phyloP scores from a whole-genome alignment of 1,284 basidiomycete species.

The Xerocomus alliaceus region DNA sequence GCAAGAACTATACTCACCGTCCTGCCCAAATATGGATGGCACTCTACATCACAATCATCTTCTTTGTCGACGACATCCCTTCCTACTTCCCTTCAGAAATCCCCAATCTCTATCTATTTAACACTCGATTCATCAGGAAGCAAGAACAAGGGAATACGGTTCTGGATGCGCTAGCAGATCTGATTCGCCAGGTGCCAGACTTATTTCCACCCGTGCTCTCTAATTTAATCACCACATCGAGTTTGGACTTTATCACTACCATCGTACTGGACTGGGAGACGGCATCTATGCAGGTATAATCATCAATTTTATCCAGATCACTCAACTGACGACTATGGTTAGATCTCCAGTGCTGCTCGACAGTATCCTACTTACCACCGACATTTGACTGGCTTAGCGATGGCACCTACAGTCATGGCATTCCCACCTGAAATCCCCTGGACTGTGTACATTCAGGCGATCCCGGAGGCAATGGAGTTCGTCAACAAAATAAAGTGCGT shows the following conservation, averaged over 20 bases:
- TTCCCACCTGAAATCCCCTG: conserved; percentile 36
- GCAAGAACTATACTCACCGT: conserved; percentile 5
- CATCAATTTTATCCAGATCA: conserved; percentile 3
- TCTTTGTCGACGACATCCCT: conserved; percentile 38
- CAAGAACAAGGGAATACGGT: conserved; percentile 22
- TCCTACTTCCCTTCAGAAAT: conserved; percentile 18
- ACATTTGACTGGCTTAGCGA: conserved; percentile 30
- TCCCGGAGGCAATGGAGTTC: conserved; percentile 34
- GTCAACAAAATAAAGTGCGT: conserved; percentile 37
- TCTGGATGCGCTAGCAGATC: conserved; percentile 31
- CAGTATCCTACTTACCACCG: conserved; percentile 33
- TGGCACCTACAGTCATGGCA: conserved; percentile 31
- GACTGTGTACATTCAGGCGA: conserved; percentile 31
- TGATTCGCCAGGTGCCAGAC: conserved; percentile 18
- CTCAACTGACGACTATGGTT: background rate
- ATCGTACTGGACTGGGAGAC: conserved; percentile 36
- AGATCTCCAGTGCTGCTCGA: conserved; percentile 3
- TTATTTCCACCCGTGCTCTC: conserved; percentile 17
- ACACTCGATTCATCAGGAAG: conserved; percentile 26
- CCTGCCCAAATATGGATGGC: conserved; percentile 23
- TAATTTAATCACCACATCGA: conserved; percentile 33
- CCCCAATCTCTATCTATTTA: conserved; percentile 30
- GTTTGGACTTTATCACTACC: conserved; percentile 31
- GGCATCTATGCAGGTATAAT: conserved; percentile 16
- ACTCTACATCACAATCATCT: conserved; percentile 32